Percentiles rank a stretch among this genome's conserved stretches.
These are phyloP conservation scores for Penicillium turbatum DNA, from an alignment of 495 filamentous ascomycete genomes.

Conservation along the genomic window DNA sequence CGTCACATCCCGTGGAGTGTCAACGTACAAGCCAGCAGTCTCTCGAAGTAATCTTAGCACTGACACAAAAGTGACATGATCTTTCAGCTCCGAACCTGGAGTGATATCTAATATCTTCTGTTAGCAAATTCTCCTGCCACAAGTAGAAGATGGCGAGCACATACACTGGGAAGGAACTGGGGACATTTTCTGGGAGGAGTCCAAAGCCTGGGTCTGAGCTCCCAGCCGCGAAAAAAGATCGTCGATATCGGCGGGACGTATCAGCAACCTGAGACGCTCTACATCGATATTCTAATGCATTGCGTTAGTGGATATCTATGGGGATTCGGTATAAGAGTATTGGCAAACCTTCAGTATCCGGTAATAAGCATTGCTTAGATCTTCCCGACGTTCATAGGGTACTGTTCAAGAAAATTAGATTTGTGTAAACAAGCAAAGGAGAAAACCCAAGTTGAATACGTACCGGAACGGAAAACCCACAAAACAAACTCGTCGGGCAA, in stretches of 20 bases:
- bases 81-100: constrained; percentile 1
- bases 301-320: not conserved
- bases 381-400: constrained; percentile 54
- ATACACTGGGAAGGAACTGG: constrained; percentile 27
- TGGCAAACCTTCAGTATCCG: constrained; percentile 45
- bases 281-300: constrained; percentile 17
- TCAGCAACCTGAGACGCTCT: constrained; percentile 24
- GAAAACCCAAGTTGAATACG: constrained; percentile 2
- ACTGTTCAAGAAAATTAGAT: constrained; percentile 32
- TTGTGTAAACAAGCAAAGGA: not conserved
- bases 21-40: constrained; percentile 28
- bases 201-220: constrained; percentile 30
- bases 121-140: not conserved
- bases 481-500: constrained; percentile 66
- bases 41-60: constrained; percentile 31
- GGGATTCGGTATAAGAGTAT: not conserved
- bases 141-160: not conserved
- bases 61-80: constrained; percentile 15
- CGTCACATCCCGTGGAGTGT: not conserved
- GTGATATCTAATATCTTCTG: not conserved
- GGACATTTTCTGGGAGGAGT: constrained; percentile 20
- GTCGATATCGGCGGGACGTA: constrained; percentile 32
- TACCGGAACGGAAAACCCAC: constrained; percentile 69
- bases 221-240: constrained; percentile 32
- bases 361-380: constrained; percentile 62